Conservation (phyloP, 805 yeast species). For the Ogataea nakhonphanomensis region DNA sequence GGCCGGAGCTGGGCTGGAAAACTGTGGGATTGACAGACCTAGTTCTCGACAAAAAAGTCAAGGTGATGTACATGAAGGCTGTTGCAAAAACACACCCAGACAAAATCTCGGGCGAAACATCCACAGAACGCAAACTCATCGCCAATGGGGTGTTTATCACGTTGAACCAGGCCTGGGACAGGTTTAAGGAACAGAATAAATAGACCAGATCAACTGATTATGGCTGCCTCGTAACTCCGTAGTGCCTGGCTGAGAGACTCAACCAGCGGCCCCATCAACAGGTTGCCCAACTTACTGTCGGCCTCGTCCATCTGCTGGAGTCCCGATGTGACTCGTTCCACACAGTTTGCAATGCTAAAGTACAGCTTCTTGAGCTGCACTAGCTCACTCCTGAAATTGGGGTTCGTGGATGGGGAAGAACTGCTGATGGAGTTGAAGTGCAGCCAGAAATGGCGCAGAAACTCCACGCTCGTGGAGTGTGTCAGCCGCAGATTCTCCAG, state of each 20-base stretch:
- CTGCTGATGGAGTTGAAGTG: constrained; percentile 44
- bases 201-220: constrained; percentile 23
- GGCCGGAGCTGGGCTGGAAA: constrained; percentile 67
- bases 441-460: constrained; percentile 71
- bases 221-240: constrained; percentile 41
- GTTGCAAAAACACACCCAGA: constrained; percentile 82
- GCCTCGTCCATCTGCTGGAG: constrained; percentile 16
- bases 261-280: constrained; percentile 41
- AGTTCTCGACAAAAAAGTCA: constrained; percentile 86
- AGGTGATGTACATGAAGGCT: constrained; percentile 77
- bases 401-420: constrained; percentile 28
- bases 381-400: constrained; percentile 31
- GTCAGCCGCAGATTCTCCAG: constrained; percentile 53
- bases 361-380: constrained; percentile 42
- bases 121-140: constrained; percentile 71
- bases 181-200: constrained; percentile 45
- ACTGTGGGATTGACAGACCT: constrained; percentile 67
- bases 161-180: constrained; percentile 88
- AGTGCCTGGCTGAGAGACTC: constrained; percentile 47
- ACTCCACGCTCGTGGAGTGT: constrained; percentile 73
- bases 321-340: constrained; percentile 39
- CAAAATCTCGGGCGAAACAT: constrained; percentile 58
- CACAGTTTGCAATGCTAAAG: constrained; percentile 46
- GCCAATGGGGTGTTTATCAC: constrained; percentile 85
- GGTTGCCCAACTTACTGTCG: constrained; percentile 16